Conservation (phyloP, 2,329 filamentous ascomycete species). For the Tolypocladium ophioglossoides region DNA sequence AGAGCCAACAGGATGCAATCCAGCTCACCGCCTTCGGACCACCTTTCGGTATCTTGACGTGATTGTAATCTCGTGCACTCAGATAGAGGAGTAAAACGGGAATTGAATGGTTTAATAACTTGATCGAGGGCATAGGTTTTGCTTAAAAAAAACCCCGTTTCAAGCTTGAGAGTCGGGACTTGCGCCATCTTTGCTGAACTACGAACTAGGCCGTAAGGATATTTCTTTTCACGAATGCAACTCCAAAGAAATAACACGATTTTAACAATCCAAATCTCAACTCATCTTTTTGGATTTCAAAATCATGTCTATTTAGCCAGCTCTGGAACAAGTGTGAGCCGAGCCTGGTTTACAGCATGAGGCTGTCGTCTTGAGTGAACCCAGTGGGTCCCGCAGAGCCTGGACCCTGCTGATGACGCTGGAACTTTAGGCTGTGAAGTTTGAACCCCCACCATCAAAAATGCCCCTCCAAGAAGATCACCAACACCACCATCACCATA, state of each 20-base stretch:
- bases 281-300: neutral
- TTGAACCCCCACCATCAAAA: conserved; percentile 9
- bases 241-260: neutral
- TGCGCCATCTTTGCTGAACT: neutral
- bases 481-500: neutral
- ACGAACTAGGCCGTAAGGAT: too few relatives aligned
- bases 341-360: neutral
- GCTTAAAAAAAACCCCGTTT: too few relatives aligned
- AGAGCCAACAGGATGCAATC: neutral
- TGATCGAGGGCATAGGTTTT: too few relatives aligned
- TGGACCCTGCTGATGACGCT: conserved; percentile 6
- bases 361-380: neutral
- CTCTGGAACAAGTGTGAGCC: neutral
- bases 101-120: neutral
- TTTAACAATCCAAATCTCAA: too few relatives aligned
- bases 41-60: too few relatives aligned
- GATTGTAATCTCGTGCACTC: neutral
- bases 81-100: neutral
- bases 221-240: too few relatives aligned
- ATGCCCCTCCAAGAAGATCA: conserved; percentile 11
- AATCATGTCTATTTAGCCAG: neutral
- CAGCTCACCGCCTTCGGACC: conserved; percentile 20
- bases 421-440: neutral
- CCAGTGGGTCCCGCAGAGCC: conserved; percentile 10
- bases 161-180: neutral